Base-by-base conservation (phyloP, 805 yeast genomes). In the Torulaspora maleeae region DNA sequence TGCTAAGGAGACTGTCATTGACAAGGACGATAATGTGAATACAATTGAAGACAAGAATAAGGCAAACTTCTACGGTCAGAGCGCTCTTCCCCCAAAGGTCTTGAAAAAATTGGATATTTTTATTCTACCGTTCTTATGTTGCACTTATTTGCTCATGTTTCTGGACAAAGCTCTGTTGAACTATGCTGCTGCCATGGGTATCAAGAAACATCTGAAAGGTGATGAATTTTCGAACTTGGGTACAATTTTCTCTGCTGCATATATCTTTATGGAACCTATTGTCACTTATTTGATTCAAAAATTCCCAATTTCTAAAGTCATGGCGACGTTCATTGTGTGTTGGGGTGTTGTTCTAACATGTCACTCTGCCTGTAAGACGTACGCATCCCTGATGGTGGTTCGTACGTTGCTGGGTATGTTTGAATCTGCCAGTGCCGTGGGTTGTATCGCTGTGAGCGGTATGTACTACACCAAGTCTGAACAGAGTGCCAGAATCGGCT, bases 131-230 rank as follows among this genome's bases (percentile, higher is more conserved):
- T 61, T 78, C 24, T 59, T 80, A 52, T 76, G 82, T 51, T 65
- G 71, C 29, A 72, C 78, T 11, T 80, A 80, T 52, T 73, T 79
- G 45, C 61, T 79, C 13, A 82, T 79, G 64, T 77, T 77, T 52
- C 63, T 79, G 45, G 86, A 80, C 52, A 80, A 80, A 54, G 70
- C 77, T n/a, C 61, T 80, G 41, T 61, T 77, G 32, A 79, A 79
- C 50, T 78, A 79, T 55, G 81, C 85, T 2, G 81, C 81, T 12
- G 79, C 80, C 1, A 76, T 80, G 83, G 84, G 84, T 0, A 77
- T 80, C 52, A 76, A 73, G 54, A 58, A 67, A 2, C 70, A 77
- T 53, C 65, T 78, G 49, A 64, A 66, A 30, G 67, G 73, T 5
- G 69, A 76, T 33, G 75, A 79, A 41, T 78, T 73, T 54, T 73